A percentile compares a stretch with the other conserved stretches of the same genome.
Evolutionary conservation across 2,329 filamentous ascomycete genomes (phyloP).

Genomic region (Escovopsis sp.): DNA sequence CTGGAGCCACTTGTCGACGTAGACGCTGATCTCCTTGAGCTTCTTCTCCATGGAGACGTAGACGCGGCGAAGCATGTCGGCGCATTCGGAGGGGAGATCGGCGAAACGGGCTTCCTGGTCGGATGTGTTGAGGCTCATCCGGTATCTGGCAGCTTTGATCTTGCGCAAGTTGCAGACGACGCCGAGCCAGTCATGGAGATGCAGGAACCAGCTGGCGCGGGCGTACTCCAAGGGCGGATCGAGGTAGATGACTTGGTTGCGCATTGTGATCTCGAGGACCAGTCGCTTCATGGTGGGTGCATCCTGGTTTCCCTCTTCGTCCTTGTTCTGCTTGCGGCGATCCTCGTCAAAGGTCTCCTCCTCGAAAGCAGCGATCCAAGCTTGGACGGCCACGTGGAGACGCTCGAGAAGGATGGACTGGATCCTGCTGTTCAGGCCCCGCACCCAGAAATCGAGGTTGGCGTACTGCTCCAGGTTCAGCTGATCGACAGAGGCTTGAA

Average conservation of each 20-base stretch:
- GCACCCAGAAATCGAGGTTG: slow-evolving; percentile 83
- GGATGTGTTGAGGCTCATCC: slow-evolving; percentile 63
- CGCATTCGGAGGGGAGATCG: slow-evolving; percentile 71
- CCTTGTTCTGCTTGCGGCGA: slow-evolving; percentile 34
- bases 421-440: slow-evolving; percentile 72
- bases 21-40: slow-evolving; percentile 61
- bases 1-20: slow-evolving; percentile 96
- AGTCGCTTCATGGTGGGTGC: slow-evolving; percentile 56
- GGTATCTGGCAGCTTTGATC: slow-evolving; percentile 89
- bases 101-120: slow-evolving; percentile 61
- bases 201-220: slow-evolving; percentile 81
- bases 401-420: slow-evolving; percentile 68
- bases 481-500: slow-evolving; percentile 89
- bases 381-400: slow-evolving; percentile 66
- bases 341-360: slow-evolving; percentile 40
- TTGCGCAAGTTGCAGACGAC: slow-evolving; percentile 84
- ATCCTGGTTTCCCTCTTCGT: slow-evolving; percentile 33
- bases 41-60: slow-evolving; percentile 77
- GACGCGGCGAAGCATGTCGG: slow-evolving; percentile 61
- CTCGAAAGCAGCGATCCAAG: slow-evolving; percentile 81
- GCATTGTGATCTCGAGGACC: slow-evolving; percentile 90
- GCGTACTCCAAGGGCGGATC: slow-evolving; percentile 88
- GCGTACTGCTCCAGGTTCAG: slow-evolving; percentile 93
- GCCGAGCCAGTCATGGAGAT: slow-evolving; percentile 87
- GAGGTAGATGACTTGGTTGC: slow-evolving; percentile 92